phyloP scores from a whole-genome alignment of 345 rosid species.

The Aquilaria yunnanensis region DNA sequence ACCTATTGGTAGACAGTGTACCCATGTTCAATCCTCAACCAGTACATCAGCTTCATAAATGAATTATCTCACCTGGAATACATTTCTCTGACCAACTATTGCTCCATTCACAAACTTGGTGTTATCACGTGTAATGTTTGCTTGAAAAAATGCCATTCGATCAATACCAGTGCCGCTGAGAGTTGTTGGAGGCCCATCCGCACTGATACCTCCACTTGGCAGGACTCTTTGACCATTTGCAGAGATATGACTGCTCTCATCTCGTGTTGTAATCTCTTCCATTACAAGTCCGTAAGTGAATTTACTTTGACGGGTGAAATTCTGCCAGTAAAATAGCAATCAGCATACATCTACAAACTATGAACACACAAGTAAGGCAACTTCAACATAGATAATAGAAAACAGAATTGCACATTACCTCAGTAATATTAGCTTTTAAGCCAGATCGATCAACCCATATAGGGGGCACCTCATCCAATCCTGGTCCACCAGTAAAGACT shows the following conservation, averaged over 20 bases:
- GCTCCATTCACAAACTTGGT: slow-evolving; percentile 94
- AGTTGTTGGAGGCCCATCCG: slow-evolving; percentile 99
- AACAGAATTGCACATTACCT: slow-evolving; percentile 43
- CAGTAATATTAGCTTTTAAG: slow-evolving; percentile 83
- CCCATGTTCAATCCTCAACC: not conserved
- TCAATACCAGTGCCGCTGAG: slow-evolving; percentile 97
- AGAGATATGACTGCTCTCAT: slow-evolving; percentile 92
- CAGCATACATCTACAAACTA: slow-evolving; percentile 1
- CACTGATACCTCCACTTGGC: slow-evolving; percentile 97
- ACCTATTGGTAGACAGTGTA: not conserved
- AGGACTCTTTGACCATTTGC: slow-evolving; percentile 84
- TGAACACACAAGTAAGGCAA: not conserved
- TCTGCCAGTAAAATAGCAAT: slow-evolving; percentile 36
- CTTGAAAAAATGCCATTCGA: slow-evolving; percentile 85
- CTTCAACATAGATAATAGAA: slow-evolving; percentile 1
- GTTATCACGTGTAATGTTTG: slow-evolving; percentile 95
- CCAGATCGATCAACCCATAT: slow-evolving; percentile 99
- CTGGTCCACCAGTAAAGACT: slow-evolving; percentile 97
- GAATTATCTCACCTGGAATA: slow-evolving; percentile 72
- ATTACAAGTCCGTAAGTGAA: slow-evolving; percentile 94
- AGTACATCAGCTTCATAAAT: not conserved
- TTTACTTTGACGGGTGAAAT: slow-evolving; percentile 96
- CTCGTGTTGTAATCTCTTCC: slow-evolving; percentile 98
- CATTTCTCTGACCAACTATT: slow-evolving; percentile 93
- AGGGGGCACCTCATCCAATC: slow-evolving; percentile 96